Base-by-base conservation (phyloP, 345 rosid genomes). In the Acer negundo region DNA sequence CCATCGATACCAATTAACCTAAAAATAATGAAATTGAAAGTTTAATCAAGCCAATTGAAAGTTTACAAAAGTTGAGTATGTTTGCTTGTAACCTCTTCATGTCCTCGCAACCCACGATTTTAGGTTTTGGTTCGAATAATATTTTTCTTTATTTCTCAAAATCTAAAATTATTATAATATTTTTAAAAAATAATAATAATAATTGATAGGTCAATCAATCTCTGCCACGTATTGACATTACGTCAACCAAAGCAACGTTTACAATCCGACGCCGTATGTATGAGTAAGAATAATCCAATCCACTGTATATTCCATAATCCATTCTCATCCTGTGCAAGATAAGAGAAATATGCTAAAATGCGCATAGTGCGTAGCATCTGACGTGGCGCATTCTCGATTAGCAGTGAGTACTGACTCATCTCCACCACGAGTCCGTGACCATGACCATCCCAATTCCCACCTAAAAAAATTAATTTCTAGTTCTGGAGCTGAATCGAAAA, bases 351-450 rank as follows among this genome's bases (percentile, higher is more conserved):
- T 79, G 68, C 79, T 77, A 69, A 75, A 65, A 40, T 49, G 69
- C 76, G 76, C 86, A n/a, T 0, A 9, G 35, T 82, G 82, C 74
- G 40, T 46, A 44, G 23, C 7, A 69, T 81, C 77, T 19, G 68
- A 75, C 79, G 72, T 83, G 86, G 79, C 73, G 71, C 16, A 47
- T 22, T 56, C 49, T 20, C 70, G 26, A 16, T 23, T 47, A 77
- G 35, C 76, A 61, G 74, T 26, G 47, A 46, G 26, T 12, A 61
- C 79, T 26, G 62, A 46, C 26, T 12, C 72, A 7, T 62, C 49
- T 7, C 35, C 75, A 28, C 70, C 70, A 49, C 26, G 58, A 49
- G 19, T 16, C 49, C 70, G 20, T 2, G 46, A 42, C 46, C 46
- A 42, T 4, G 5, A 31, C 35, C 35, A 35, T 35, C 38, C 38